Percentiles rank a stretch among this genome's conserved stretches.
Conservation (phyloP, 371 early-diverging fungal species). For the Conidiobolus incongruus region DNA sequence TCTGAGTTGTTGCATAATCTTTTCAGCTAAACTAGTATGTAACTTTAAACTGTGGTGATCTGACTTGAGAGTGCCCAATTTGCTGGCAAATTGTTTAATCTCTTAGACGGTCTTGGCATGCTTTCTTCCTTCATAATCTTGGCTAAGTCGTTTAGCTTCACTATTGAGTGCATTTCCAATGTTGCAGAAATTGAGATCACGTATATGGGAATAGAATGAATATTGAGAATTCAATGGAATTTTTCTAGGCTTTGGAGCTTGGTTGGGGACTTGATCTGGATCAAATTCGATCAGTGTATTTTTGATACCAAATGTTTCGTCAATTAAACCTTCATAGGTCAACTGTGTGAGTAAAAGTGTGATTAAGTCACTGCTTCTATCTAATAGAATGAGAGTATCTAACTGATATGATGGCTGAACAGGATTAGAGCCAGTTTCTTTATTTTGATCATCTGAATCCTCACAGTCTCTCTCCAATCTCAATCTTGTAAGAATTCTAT, state of each 20-base stretch:
- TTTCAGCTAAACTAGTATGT: conserved; percentile 71
- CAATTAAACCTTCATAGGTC: conserved; percentile 85
- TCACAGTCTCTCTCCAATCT: conserved; percentile 46
- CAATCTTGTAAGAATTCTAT: conserved; percentile 62
- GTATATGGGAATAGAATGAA: conserved; percentile 45
- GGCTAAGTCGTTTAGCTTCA: conserved; percentile 59
- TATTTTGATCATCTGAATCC: conserved; percentile 13
- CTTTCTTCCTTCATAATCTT: conserved; percentile 70
- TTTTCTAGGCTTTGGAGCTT: conserved; percentile 16
- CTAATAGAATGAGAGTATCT: conserved; percentile 76
- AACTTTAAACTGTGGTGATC: conserved; percentile 49
- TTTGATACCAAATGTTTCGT: conserved; percentile 47
- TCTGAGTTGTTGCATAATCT: conserved; percentile 51
- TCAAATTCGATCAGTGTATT: conserved; percentile 8
- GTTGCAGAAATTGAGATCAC: conserved; percentile 75
- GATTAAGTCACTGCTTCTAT: conserved; percentile 68
- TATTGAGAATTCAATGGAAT: conserved; percentile 58
- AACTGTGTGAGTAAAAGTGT: conserved; percentile 82
- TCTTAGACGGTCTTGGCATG: conserved; percentile 69
- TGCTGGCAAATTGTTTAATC: conserved; percentile 72
- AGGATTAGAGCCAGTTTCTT: conserved; percentile 10
- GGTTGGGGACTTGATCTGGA: conserved; percentile 3
- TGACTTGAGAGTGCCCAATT: conserved; percentile 52
- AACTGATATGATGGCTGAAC: conserved; percentile 39
- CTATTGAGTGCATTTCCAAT: conserved; percentile 61